Percentiles rank a stretch among this genome's conserved stretches.
Evolutionary conservation across 2,329 filamentous ascomycete species (phyloP).

Genomic region (Pleochaeta shiraiana): DNA sequence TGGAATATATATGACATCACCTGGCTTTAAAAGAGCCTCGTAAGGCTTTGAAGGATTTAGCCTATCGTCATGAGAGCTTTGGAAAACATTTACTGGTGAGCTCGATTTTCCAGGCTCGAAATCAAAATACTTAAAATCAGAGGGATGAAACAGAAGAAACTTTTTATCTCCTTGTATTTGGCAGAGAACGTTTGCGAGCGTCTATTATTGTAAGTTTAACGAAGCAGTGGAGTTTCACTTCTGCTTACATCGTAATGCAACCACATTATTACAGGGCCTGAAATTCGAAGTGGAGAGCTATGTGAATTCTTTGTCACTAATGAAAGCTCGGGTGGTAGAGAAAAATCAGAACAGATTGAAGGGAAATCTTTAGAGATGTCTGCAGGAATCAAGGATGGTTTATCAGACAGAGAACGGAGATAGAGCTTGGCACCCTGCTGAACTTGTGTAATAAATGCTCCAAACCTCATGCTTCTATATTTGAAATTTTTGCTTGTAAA

Average conservation of each 20-base stretch:
- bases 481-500: slow-evolving; percentile 68
- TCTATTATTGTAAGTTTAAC: slow-evolving; percentile 23
- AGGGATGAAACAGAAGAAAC: slow-evolving; percentile 57
- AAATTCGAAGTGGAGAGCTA: slow-evolving; percentile 61
- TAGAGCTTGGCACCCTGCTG: slow-evolving; percentile 42
- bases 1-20: slow-evolving; percentile 63
- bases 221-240: background rate
- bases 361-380: slow-evolving; percentile 52
- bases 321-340: slow-evolving; percentile 37
- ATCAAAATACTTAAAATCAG: slow-evolving; percentile 44
- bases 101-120: slow-evolving; percentile 62
- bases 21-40: slow-evolving; percentile 41
- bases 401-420: slow-evolving; percentile 46
- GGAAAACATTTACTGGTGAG: slow-evolving; percentile 54
- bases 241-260: slow-evolving; percentile 57
- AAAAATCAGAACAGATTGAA: slow-evolving; percentile 43
- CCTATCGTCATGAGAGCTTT: slow-evolving; percentile 21
- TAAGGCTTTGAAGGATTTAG: slow-evolving; percentile 36
- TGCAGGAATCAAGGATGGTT: slow-evolving; percentile 48
- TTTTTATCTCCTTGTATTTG: slow-evolving; percentile 56
- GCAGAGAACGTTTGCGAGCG: slow-evolving; percentile 72
- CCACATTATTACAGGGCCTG: slow-evolving; percentile 69
- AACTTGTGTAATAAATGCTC: slow-evolving; percentile 39
- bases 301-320: slow-evolving; percentile 41
- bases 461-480: slow-evolving; percentile 48